phyloP scores from a whole-genome alignment of 2,329 filamentous ascomycete species.

The Botryotinia narcissicola region DNA sequence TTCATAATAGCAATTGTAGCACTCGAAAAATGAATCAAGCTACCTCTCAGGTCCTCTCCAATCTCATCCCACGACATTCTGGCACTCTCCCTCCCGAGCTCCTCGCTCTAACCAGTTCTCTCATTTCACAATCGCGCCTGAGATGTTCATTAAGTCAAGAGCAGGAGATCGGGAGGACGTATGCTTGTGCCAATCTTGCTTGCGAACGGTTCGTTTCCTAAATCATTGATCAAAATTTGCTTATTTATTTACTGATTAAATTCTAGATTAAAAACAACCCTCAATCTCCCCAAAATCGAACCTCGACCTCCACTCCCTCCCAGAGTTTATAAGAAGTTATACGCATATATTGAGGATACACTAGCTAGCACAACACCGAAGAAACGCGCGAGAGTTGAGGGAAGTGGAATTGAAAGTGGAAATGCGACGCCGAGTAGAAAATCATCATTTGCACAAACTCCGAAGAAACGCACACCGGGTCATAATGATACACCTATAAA shows the following conservation, averaged over 20 bases:
- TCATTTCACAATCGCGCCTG: slow-evolving; percentile 77
- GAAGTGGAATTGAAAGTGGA: slow-evolving; percentile 2
- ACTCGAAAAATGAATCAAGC: slow-evolving; percentile 63
- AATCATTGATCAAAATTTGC: too few relatives aligned
- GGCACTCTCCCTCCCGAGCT: slow-evolving; percentile 66
- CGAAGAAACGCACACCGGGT: slow-evolving; percentile 17
- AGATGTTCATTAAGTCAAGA: slow-evolving; percentile 77
- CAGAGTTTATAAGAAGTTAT: slow-evolving; percentile 79
- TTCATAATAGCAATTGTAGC: background rate
- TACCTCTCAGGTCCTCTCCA: slow-evolving; percentile 70
- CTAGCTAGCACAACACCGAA: slow-evolving; percentile 47
- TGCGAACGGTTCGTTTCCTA: slow-evolving; percentile 66
- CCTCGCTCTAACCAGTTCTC: slow-evolving; percentile 65
- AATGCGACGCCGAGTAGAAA: slow-evolving; percentile 12
- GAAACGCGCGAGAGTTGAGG: background rate
- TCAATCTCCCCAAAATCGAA: slow-evolving; percentile 75
- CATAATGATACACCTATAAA: slow-evolving; percentile 17
- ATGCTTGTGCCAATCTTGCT: slow-evolving; percentile 84
- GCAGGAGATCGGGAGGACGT: slow-evolving; percentile 81
- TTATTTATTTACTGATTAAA: background rate
- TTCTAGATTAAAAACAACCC: slow-evolving; percentile 67
- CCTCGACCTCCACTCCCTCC: slow-evolving; percentile 76
- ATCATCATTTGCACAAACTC: slow-evolving; percentile 25
- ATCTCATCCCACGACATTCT: slow-evolving; percentile 70
- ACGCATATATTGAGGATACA: slow-evolving; percentile 72